Percentiles rank a stretch among this genome's conserved stretches.
Conservation (phyloP, 2,329 filamentous ascomycete genomes). For the Alternaria triticina region DNA sequence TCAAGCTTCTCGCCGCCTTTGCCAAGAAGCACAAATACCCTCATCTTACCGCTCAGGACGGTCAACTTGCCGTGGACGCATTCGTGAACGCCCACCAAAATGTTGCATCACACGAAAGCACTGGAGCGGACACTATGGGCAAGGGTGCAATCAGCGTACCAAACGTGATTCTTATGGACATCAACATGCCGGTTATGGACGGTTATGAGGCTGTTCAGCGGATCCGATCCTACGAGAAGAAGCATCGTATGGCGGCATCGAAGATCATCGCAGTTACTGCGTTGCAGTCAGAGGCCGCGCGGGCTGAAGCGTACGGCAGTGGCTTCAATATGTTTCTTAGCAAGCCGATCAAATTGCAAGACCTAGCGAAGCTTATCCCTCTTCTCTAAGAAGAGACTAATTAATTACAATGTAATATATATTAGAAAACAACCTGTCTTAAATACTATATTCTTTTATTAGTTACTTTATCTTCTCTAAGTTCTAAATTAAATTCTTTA, state of each 20-base stretch:
- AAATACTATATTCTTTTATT: too few species aligned
- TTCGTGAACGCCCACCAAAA: not conserved
- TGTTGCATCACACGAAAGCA: not conserved
- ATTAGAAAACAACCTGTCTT: too few species aligned
- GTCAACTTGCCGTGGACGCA: not conserved
- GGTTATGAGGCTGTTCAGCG: not conserved
- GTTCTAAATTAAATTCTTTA: too few species aligned
- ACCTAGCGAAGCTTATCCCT: not conserved
- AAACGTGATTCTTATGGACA: not conserved
- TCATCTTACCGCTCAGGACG: not conserved
- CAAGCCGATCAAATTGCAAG: not conserved
- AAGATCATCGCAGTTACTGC: not conserved
- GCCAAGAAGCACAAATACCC: not conserved
- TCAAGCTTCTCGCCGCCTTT: not conserved
- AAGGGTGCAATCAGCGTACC: not conserved
- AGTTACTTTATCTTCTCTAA: too few species aligned
- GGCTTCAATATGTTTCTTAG: not conserved
- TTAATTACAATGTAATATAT: not conserved
- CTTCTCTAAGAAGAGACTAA: not conserved
- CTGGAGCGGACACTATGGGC: accelerated
- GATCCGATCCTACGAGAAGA: not conserved
- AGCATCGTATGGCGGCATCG: not conserved
- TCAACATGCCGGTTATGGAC: not conserved
- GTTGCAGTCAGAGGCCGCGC: not conserved
- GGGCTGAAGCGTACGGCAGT: not conserved